phyloP scores from a whole-genome alignment of 2,329 filamentous ascomycete genomes.

The Pleomassaria siparia region DNA sequence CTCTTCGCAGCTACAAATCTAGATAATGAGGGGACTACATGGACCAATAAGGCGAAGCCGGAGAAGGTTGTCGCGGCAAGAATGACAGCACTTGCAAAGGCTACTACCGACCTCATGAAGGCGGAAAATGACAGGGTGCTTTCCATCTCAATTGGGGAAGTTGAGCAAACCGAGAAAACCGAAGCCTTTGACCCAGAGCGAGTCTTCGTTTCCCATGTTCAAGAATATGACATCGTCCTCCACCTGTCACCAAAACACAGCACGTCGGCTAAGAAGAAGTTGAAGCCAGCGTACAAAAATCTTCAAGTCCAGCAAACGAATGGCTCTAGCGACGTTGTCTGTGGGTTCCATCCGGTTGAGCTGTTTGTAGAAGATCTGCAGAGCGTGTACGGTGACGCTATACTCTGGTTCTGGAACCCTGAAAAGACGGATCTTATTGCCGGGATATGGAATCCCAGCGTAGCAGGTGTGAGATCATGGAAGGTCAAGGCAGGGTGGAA shows the following conservation, averaged over 20 bases:
- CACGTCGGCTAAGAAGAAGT: constrained; percentile 36
- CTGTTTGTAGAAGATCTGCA: constrained; percentile 70
- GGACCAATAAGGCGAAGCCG: constrained; percentile 70
- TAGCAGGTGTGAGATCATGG: constrained; percentile 58
- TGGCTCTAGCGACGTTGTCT: constrained; percentile 43
- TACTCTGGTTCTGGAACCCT: constrained; percentile 78
- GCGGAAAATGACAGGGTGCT: constrained; percentile 55
- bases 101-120: constrained; percentile 58
- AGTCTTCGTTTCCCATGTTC: constrained; percentile 72
- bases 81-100: constrained; percentile 78
- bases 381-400: constrained; percentile 64
- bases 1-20: constrained; percentile 80
- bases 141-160: constrained; percentile 13
- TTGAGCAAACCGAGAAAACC: background rate
- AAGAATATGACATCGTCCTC: constrained; percentile 86
- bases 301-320: constrained; percentile 58
- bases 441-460: constrained; percentile 66
- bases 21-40: constrained; percentile 76
- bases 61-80: constrained; percentile 81
- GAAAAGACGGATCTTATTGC: constrained; percentile 60
- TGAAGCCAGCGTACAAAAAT: constrained; percentile 73
- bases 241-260: constrained; percentile 63
- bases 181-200: constrained; percentile 47
- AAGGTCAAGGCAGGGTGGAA: constrained; percentile 71
- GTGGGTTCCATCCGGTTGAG: constrained; percentile 60